Base-by-base conservation (phyloP, 1,139 yeast genomes). In the Petasospora fabianii region DNA sequence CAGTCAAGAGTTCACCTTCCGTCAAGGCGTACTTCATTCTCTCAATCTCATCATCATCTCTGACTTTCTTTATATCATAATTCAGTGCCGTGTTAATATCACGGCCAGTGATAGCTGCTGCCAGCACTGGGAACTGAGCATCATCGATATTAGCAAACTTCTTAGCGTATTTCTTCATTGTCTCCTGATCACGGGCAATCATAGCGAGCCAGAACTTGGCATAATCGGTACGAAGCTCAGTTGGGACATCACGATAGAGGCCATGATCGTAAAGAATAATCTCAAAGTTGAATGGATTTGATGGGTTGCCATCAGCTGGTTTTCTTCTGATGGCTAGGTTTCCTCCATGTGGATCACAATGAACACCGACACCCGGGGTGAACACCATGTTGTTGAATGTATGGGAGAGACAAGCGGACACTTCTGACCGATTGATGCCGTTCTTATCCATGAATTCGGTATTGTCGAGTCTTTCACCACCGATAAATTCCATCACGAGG, bases 281-380 rank as follows among this genome's bases (percentile, higher is more conserved):
- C 60, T 94, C 98, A 58, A 92, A 94, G 59, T 92, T 90, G 59
- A 81, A 86, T 2, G 78, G 76, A 36, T 68, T 65, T 6, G 47
- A 35, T 3, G 68, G 59, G 33, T 58, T 57, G 10, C 55, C 41
- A 19, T 44, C 54, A 19, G 48, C 38, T 12, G 63, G 58, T 5
- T 68, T 54, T 2, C 73, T 63, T 40, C 88, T 66, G 16, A 92
- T 86, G 0, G 97, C 96, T 46, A 92, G 68, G 54, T 92, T 94
- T 1, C 99, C 99, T 12, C 96, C 96, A 60, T 92, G 99, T 1
- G 98, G 98, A 60, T 92, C 99, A 65, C 98, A 92, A 59, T 92
- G 99, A 36, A 92, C 75, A 0, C 90, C 88, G 14, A 87, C 96
- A 21, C 79, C 81, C 0, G 96, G 95, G 1, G 95, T 84, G 65